Base-by-base conservation (phyloP, 1,284 basidiomycete genomes). In the Phlebopus sp. region DNA sequence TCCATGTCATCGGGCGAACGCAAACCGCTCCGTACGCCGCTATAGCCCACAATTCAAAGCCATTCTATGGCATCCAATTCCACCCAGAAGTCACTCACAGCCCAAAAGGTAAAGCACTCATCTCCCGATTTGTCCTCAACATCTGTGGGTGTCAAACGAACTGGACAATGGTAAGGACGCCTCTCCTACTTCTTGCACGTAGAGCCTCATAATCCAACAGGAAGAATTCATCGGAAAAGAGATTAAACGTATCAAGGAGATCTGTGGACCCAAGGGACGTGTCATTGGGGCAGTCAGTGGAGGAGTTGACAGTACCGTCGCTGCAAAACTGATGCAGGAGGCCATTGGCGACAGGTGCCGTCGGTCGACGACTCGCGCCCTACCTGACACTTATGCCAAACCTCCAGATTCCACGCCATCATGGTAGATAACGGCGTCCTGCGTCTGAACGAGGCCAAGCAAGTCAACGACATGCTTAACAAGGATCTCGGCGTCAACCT, bases 341-440 rank as follows among this genome's bases (percentile, higher is more conserved):
- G 97, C 97, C 17, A 99, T 99, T 58, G 97, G 97, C 31, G 93
- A 98, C 68, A 81, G 93, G 90, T 90, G 39, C 4, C n/a, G n/a
- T n/a, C n/a, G 53, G n/a, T n/a, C 5, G 15, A 31, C 14, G 2
- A 6, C 18, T 8, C n/a, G 11, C 23, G 27, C 9, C 2, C 40
- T 35, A 14, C 42, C 9, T 30, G 43, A 18, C 21, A 13, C 4
- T 50, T 34, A 35, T 21, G 23, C 13, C 21, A 11, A 29, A 42
- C 3, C 5, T 0, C 14, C 50, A 93, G 92, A 53, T 99, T 99
- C 79, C 97, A 97, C 66, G 97, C 96, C 10, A 97, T 99, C 72
- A 97, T 99, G 94, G 97, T 99, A 44, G 97, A 99, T 74, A 99
- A 99, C 64, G 97, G 97, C 56, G 96, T 99, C 31, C 78, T 99